A percentile compares a stretch with the other conserved stretches of the same genome.
These are phyloP conservation scores for Cladophialophora exuberans DNA, from an alignment of 2,329 filamentous ascomycete genomes.

Conservation along the genomic window DNA sequence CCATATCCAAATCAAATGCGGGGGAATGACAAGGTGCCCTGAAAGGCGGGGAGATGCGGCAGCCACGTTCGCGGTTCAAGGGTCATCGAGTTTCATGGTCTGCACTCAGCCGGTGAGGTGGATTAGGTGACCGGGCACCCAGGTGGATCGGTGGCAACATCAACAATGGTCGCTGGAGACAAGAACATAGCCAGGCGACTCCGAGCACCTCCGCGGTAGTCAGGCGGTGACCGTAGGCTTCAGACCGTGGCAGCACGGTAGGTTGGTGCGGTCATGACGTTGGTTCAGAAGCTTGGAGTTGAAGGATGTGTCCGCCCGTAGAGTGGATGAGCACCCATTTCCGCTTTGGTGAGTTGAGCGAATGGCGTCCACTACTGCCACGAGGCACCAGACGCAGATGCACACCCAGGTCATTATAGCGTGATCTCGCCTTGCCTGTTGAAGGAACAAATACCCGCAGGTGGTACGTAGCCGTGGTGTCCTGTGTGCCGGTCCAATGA, in stretches of 20 bases:
- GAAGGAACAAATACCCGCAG: no score
- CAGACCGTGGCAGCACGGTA: no score
- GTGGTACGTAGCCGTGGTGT: conserved; percentile 1
- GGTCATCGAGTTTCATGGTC: not conserved
- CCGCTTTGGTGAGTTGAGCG: not conserved
- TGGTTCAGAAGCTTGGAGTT: no score
- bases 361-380: conserved; percentile 4
- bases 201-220: no score
- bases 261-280: no score
- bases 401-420: not conserved
- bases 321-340: not conserved
- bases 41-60: conserved; percentile 22
- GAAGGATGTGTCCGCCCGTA: not conserved
- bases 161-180: no score
- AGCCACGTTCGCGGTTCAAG: not conserved
- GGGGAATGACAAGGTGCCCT: conserved; percentile 4
- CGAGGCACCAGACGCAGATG: conserved; percentile 12
- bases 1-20: conserved; percentile 22
- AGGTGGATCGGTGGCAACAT: not conserved
- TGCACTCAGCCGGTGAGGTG: not conserved
- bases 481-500: not conserved
- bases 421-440: conserved; percentile 5
- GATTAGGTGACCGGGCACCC: not conserved
- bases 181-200: no score
- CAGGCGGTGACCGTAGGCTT: no score